These are phyloP conservation scores for Peronospora destructor DNA, from an alignment of 352 stramenopile species.

Conservation along the genomic window DNA sequence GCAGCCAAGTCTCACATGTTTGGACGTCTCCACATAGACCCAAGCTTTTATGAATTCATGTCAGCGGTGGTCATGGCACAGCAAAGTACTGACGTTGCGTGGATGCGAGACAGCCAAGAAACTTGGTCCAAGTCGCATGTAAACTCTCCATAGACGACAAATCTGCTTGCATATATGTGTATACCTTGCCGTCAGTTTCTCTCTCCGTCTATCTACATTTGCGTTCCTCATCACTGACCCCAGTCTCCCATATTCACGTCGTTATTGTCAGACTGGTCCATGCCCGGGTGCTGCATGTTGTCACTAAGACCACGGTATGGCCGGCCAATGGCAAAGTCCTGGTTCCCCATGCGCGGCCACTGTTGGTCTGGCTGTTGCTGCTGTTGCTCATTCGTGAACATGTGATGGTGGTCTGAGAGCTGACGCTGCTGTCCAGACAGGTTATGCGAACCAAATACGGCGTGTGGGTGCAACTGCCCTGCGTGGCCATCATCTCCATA, in stretches of 20 bases:
- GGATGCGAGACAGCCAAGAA: neutral
- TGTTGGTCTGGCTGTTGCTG: slow-evolving; percentile 36
- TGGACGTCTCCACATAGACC: slow-evolving; percentile 4
- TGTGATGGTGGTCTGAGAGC: slow-evolving; percentile 34
- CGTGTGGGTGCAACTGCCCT: slow-evolving; percentile 40
- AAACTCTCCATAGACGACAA: slow-evolving; percentile 1
- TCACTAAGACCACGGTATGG: slow-evolving; percentile 41
- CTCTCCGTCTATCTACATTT: slow-evolving; percentile 6
- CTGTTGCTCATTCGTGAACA: slow-evolving; percentile 39
- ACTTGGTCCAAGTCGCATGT: neutral
- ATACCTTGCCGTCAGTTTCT: slow-evolving; percentile 1
- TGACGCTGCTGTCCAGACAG: slow-evolving; percentile 32
- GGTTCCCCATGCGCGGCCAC: slow-evolving; percentile 22
- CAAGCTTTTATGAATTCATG: slow-evolving; percentile 3
- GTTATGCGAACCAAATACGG: slow-evolving; percentile 41
- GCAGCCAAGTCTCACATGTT: slow-evolving; percentile 14
- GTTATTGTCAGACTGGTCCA: slow-evolving; percentile 41
- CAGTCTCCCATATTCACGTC: slow-evolving; percentile 62
- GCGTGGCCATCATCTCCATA: slow-evolving; percentile 36
- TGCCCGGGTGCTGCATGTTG: slow-evolving; percentile 31
- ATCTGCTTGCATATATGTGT: slow-evolving; percentile 12
- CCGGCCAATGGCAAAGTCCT: slow-evolving; percentile 48
- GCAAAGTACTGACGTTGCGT: neutral
- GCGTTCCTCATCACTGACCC: slow-evolving; percentile 23
- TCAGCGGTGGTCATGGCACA: neutral